Conservation (phyloP, 2,329 filamentous ascomycete genomes). For the Trichophyton verrucosum region DNA sequence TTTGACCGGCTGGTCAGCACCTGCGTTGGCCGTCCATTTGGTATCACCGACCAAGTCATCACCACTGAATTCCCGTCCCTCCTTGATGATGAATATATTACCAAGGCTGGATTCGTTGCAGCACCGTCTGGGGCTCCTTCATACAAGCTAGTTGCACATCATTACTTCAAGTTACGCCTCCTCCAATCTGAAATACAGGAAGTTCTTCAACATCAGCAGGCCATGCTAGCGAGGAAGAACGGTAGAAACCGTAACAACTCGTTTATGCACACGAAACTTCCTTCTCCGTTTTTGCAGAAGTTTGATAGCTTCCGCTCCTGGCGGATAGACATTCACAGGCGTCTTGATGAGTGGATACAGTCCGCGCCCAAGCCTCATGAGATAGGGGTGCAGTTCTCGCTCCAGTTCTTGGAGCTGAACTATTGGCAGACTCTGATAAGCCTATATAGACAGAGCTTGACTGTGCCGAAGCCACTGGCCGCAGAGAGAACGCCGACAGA, state of each 20-base stretch:
- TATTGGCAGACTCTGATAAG: slow-evolving; percentile 97
- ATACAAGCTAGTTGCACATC: slow-evolving; percentile 82
- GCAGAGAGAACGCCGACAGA: slow-evolving; percentile 55
- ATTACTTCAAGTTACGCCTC: slow-evolving; percentile 79
- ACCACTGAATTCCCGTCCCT: slow-evolving; percentile 89
- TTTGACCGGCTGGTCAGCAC: slow-evolving; percentile 90
- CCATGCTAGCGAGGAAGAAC: slow-evolving; percentile 58
- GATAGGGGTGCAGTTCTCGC: slow-evolving; percentile 78
- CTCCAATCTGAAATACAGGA: slow-evolving; percentile 92
- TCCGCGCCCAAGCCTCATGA: slow-evolving; percentile 63
- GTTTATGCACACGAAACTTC: slow-evolving; percentile 64
- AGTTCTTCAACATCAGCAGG: slow-evolving; percentile 84
- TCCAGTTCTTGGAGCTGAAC: slow-evolving; percentile 84
- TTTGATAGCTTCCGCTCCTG: slow-evolving; percentile 81
- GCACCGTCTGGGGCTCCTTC: slow-evolving; percentile 52
- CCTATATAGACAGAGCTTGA: slow-evolving; percentile 82
- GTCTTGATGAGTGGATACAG: slow-evolving; percentile 76
- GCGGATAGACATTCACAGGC: slow-evolving; percentile 73
- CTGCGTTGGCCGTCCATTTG: slow-evolving; percentile 84
- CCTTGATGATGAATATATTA: slow-evolving; percentile 80
- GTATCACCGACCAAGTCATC: slow-evolving; percentile 90
- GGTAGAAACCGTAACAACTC: slow-evolving; percentile 49
- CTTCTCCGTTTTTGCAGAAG: slow-evolving; percentile 70
- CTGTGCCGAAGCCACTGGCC: slow-evolving; percentile 72
- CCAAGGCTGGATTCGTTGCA: slow-evolving; percentile 57